Base-by-base conservation (phyloP, 106 monocot species). In the Platanthera guangdongensis region DNA sequence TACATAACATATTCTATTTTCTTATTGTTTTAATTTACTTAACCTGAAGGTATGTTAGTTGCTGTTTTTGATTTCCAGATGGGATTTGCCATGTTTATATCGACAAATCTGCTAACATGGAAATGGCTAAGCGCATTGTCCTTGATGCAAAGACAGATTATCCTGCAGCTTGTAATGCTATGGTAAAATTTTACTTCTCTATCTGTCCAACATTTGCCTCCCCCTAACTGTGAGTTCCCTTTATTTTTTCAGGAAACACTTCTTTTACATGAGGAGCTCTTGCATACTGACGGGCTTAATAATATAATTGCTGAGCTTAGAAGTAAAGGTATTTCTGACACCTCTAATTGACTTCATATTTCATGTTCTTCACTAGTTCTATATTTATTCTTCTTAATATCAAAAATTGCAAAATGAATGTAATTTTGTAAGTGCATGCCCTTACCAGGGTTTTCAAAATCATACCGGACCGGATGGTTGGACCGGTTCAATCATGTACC, bases 81-180 rank as follows among this genome's bases (percentile, higher is more conserved):
- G 95, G 95, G 70, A 89, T 96, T 55, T 96, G 95, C 79, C 95
- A 96, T 89, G 87, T 96, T 50, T 96, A 90, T 84, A 81, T 96
- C 80, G 95, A 96, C 83, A 93, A 87, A 81, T 88, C 90, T 60
- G 93, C 95, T 82, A 73, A 96, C 72, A 76, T 96, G 79, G 84
- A 82, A 25, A 89, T 96, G 93, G 88, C 93, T 76, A 96, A 87
- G 50, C 76, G 47, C 14, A 87, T 96, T 69, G 85, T 96, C 64
- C 77, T 94, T 77, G 97, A 99, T 85, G 89, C 97, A 73, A 99
- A 99, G 79, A 80, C 75, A 75, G 97, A 99, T 86, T 99, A 99
- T 85, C 94, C 97, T 78, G 97, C 97, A 80, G 97, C 92, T 53
- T 94, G 97, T 78, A 99, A 99, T 87, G 97, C 97, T n/a, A 94